Conservation (phyloP, 2,329 filamentous ascomycete genomes). For the Trichoderma sp. region DNA sequence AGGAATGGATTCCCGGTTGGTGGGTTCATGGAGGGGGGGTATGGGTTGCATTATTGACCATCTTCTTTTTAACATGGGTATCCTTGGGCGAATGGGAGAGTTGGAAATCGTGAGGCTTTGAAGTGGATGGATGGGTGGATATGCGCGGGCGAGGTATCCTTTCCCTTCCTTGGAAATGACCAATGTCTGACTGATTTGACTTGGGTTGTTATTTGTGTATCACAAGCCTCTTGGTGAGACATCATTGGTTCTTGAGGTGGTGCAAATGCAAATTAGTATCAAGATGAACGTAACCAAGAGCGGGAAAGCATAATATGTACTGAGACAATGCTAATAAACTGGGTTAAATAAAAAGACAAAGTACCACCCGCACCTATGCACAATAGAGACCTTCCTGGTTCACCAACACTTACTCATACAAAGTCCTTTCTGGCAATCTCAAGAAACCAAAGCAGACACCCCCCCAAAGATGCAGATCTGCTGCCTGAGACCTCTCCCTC, state of each 20-base stretch:
- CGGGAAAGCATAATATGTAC: background rate
- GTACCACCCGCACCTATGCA: background rate
- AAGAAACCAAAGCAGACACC: background rate
- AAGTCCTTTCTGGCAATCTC: background rate
- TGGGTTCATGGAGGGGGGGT: conserved; percentile 6
- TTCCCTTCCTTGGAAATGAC: background rate
- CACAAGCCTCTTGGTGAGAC: background rate
- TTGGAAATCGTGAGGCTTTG: background rate
- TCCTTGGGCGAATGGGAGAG: background rate
- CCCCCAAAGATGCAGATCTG: background rate
- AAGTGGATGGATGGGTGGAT: background rate
- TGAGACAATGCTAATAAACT: background rate
- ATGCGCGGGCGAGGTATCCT: background rate
- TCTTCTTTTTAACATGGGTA: background rate
- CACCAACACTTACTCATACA: background rate
- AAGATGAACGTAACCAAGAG: background rate
- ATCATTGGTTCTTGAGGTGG: background rate
- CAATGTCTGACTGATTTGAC: background rate
- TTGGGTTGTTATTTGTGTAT: background rate
- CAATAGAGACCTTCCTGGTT: background rate
- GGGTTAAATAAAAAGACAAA: background rate
- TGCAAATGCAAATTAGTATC: background rate
- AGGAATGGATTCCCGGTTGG: background rate
- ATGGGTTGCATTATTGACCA: background rate
- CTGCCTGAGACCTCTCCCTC: background rate